Evolutionary conservation across 1,139 yeast species (phyloP), one percentile per base, ranked within the genome.

Genomic region (Waltiozyma sp.): DNA sequence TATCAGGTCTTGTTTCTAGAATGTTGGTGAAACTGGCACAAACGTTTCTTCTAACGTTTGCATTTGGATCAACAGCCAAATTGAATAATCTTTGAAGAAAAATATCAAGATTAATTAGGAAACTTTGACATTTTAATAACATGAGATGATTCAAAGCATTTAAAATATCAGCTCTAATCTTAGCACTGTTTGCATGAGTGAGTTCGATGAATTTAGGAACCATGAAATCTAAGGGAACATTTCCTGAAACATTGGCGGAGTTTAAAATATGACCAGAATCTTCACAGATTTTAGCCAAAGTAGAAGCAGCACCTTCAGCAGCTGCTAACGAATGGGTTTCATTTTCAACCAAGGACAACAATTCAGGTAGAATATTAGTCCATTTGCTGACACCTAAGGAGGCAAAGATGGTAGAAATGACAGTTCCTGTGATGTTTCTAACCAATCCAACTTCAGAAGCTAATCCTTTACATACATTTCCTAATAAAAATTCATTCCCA

Each of bases 391-490:
- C 69, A 1, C 95, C 94, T 40, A 77, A 75, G n/a, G 76, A 68
- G 9, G 83, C 70, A 53, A 89, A 83, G 37, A 91, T 64, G 0
- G 95, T 73, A 2, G 97, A 85, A 42, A 91, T 80, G 43, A 88
- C 95, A 57, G 81, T 89, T 39, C 97, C 96, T 14, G 96, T 80
- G 48, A 89, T 86, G 57, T 85, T 87, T 49, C 95, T 73, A 23
- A 89, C 85, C 55, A 85, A 65, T 18, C 67, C 60, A 48, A 77
- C 77, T 1, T 65, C 55, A 45, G 77, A 84, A 41, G 74, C 60
- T 42, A 91, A 69, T 1, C 96, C 98, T 43, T 71, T 70, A 35
- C 86, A 63, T 23, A 88, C 70, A 51, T 78, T 69, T n/a, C 70
- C 65, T 52, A 84, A 70, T 28, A 88, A 65, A 56, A 80, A 83